phyloP scores from a whole-genome alignment of 2,329 filamentous ascomycete genomes.

The Ophiosphaerella herpotricha region DNA sequence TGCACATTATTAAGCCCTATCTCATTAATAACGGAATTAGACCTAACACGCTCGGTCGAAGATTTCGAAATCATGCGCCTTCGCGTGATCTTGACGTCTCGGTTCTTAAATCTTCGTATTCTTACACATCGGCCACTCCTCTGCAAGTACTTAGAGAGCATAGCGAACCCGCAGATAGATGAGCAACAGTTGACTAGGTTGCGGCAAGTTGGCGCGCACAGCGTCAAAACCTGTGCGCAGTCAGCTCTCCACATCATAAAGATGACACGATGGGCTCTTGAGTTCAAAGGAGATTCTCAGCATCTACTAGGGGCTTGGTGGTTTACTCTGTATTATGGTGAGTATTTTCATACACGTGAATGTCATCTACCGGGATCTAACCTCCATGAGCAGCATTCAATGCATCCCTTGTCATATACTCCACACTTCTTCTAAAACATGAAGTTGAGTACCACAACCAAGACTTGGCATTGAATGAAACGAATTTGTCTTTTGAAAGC shows the following conservation, averaged over 20 bases:
- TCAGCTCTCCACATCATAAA: conserved; percentile 46
- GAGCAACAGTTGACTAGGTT: conserved; percentile 26
- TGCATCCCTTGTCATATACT: conserved; percentile 41
- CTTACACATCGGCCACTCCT: conserved; percentile 50
- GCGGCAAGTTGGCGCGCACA: conserved; percentile 40
- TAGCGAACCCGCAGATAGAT: conserved; percentile 8
- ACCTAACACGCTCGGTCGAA: too few species aligned
- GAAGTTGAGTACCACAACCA: conserved; percentile 8
- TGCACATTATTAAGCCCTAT: conserved; percentile 22
- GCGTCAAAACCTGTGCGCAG: conserved; percentile 38
- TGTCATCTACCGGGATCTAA: neutral
- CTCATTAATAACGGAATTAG: neutral
- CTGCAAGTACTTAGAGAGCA: conserved; percentile 43
- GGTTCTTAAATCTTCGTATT: conserved; percentile 50
- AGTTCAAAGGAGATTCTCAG: conserved; percentile 13
- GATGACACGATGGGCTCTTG: conserved; percentile 32
- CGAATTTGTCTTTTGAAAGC: conserved; percentile 8
- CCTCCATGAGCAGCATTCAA: conserved; percentile 20
- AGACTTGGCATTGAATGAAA: conserved; percentile 4
- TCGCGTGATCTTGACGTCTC: conserved; percentile 50
- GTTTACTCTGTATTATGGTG: conserved; percentile 49
- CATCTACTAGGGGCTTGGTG: conserved; percentile 48
- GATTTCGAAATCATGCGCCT: conserved; percentile 31
- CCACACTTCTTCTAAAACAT: conserved; percentile 26
- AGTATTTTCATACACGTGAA: neutral